These are phyloP conservation scores for Monosporascus sp. DNA, from an alignment of 2,329 filamentous ascomycete species.

Conservation along the genomic window DNA sequence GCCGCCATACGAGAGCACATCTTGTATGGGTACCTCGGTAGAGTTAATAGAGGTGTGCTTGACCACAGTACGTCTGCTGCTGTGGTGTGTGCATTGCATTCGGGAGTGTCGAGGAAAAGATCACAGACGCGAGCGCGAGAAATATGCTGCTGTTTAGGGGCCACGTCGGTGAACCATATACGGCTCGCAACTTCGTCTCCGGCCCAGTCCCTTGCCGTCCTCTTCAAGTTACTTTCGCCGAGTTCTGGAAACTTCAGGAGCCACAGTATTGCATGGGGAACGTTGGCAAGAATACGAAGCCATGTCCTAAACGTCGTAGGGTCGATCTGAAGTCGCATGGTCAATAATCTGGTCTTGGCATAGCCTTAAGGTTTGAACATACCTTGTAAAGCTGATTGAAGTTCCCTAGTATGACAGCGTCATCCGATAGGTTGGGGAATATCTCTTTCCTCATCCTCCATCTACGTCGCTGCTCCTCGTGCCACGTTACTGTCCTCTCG, in stretches of 20 bases:
- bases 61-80: constrained; percentile 96
- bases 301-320: constrained; percentile 94
- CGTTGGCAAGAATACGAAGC: constrained; percentile 80
- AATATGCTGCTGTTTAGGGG: constrained; percentile 91
- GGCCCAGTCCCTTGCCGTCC: constrained; percentile 79
- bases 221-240: constrained; percentile 78
- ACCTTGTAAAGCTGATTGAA: constrained; percentile 99
- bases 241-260: constrained; percentile 93
- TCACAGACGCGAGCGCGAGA: constrained; percentile 87
- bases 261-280: constrained; percentile 90
- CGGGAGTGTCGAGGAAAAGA: constrained; percentile 92
- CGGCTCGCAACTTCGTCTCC: constrained; percentile 78
- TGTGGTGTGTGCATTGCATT: constrained; percentile 97
- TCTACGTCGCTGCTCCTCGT: constrained; percentile 72
- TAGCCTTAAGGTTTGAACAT: constrained; percentile 9
- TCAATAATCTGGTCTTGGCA: constrained; percentile 8
- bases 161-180: constrained; percentile 93
- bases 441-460: constrained; percentile 93
- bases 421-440: constrained; percentile 77
- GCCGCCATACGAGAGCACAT: constrained; percentile 99
- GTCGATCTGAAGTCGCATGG: constrained; percentile 64
- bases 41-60: constrained; percentile 84
- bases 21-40: constrained; percentile 91
- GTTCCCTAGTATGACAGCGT: constrained; percentile 88
- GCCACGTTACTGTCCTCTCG: constrained; percentile 69